Base-by-base conservation (phyloP, 2,329 filamentous ascomycete species). In the Ceratocystis ficicola region DNA sequence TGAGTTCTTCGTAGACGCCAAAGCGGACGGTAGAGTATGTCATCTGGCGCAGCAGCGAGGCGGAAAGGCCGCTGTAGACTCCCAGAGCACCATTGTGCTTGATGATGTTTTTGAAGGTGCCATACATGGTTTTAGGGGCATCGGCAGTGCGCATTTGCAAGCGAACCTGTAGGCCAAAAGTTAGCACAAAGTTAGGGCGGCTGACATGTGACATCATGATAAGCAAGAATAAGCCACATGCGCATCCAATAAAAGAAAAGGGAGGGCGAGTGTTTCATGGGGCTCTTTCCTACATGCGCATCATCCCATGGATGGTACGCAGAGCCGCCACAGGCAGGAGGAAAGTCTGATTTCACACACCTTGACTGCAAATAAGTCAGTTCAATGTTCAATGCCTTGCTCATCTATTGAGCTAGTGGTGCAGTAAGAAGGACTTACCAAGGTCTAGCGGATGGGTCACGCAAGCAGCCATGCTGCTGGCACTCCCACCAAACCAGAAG, bases 21-120 rank as follows among this genome's bases (percentile, higher is more conserved):
- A 99, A 99, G 62, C 94, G 90, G 46, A 91, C 94, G 63, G 94
- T 99, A 68, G 89, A 94, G 79, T 99, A 99, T 68, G 94, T 97
- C 71, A 92, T 83, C 78, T 97, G 94, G 70, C 94, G 92, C 67
- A 97, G 83, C 62, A 97, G 83, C 66, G 92, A 94, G 70, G 94
- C 94, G 1, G 92, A 95, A 67, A 97, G 85, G 77, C 94, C 94
- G 72, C 83, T 87, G 77, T 99, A 99, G 61, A 99, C 82, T 32
- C 91, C 93, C 36, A 80, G 76, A n/a, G 89, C 69, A 48, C 93
- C 91, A 76, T 94, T 83, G 71, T 83, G 80, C 71, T 85, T 86
- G 69, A 92, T 75, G 70, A 99, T 86, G 77, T 95, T 88, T 68
- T 84, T 79, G 73, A 96, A 89, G 68, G 93, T 97, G 74, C 88